Base-by-base conservation (phyloP, 306 rosid species). In the Fragaria iinumae region DNA sequence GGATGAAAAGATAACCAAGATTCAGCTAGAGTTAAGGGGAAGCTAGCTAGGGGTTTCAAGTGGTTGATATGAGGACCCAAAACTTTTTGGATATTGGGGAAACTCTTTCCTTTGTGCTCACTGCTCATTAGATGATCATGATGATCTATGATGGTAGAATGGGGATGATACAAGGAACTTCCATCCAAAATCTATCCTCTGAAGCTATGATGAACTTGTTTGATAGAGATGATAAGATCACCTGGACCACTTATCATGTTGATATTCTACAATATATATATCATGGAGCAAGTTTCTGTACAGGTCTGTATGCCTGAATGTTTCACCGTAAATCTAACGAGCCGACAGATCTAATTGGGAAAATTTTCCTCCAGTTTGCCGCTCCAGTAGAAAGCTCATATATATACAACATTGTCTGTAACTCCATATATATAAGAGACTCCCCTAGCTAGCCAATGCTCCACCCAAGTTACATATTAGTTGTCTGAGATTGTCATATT, bases 111-210 rank as follows among this genome's bases (percentile, higher is more conserved):
- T 13, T 63, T 63, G 68, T 63, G 41, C 68, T 63, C 21, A 63
- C 68, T 63, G 39, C 68, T 63, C 68, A 63, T 63, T 11, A 32
- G n/a, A 29, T 14, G 5, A 63, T 29, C 8, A 23, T 29, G 18
- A 23, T 57, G 36, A 57, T 57, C 65, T 25, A 23, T 57, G 64
- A 25, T 59, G 38, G 66, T 16, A 14, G 43, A 29, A 29, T 29
- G 68, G 43, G 41, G 41, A 56, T 79, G 67, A 59, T 79, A 77
- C 60, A 64, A 25, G 39, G 74, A 71, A 10, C 44, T 63, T 63
- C 44, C 44, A 16, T 63, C 68, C 44, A 34, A 63, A 63, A 63
- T 63, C 21, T 39, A 63, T 23, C 74, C 17, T 71, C 17, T 32
- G 25, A 48, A 49, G 13, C 60, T 11, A 48, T 2, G 71, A 66